Base-by-base conservation (phyloP, 768 basidiomycete species). In the Naganishia vishniacii region DNA sequence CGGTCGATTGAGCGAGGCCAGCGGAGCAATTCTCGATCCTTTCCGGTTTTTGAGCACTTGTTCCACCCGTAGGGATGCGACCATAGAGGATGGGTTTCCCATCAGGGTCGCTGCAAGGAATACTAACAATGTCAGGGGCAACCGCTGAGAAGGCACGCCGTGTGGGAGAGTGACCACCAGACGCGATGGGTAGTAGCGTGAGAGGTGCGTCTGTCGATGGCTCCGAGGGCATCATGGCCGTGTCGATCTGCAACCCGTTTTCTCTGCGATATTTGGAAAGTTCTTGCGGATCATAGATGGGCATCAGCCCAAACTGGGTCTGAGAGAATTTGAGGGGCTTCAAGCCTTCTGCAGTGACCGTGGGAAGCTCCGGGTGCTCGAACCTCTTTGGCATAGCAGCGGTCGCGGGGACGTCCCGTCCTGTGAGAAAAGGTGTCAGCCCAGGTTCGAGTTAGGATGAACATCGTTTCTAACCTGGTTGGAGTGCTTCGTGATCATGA, bases 241-340 rank as follows among this genome's bases (percentile, higher is more conserved):
- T 20, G 25, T 40, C 23, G 53, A 23, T 11, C 11, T 23, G 12
- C 34, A 56, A 26, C 11, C 53, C 53, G 26, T 56, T 18, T 37
- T 37, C 53, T 11, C n/a, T 37, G n/a, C 53, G 53, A 34, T 56
- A 56, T 25, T 29, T n/a, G 4, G 53, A 56, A 12, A 56, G 53
- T 26, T 56, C 53, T 41, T 56, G 53, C 32, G 53, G 34, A 40
- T 56, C 53, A 23, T 56, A 56, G 8, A 56, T 56, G 5, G 53
- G 53, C 53, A 56, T 56, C 53, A 56, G 40, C 20, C 53, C 53
- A 40, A 23, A 56, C 37, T 56, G 32, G 53, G 34, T 56, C 20
- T 56, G 53, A 1, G 53, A 31, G 32, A 56, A 56, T 20, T 56
- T 56, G 12, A 56, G 28, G 13, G 53, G 53, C 18, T 40, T 37